These are phyloP conservation scores for Kwoniella europaea DNA, from an alignment of 768 basidiomycete species.

Conservation along the genomic window DNA sequence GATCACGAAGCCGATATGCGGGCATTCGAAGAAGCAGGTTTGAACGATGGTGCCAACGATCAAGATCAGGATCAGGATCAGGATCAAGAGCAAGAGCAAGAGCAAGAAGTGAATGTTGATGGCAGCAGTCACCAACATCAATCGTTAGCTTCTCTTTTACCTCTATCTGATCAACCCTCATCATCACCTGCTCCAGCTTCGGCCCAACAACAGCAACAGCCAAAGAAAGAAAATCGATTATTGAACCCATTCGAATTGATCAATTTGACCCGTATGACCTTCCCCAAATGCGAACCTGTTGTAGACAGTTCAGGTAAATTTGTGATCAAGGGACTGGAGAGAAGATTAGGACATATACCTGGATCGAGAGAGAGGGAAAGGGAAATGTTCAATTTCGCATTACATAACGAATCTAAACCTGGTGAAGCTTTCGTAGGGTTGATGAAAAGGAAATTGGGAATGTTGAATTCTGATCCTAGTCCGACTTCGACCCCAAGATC, in stretches of 20 bases:
- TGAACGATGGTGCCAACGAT: conserved; percentile 6
- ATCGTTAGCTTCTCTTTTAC: conserved; percentile 11
- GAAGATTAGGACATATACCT: conserved; percentile 37
- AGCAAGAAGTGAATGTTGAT: not conserved
- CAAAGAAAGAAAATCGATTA: conserved; percentile 33
- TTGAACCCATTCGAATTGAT: conserved; percentile 52
- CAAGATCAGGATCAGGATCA: not conserved
- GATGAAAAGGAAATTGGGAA: conserved; percentile 23
- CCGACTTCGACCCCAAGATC: not conserved
- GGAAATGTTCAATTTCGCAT: conserved; percentile 51
- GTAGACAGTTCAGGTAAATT: conserved; percentile 46
- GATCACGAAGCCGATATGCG: conserved; percentile 15
- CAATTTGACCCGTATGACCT: conserved; percentile 44
- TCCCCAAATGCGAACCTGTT: conserved; percentile 42
- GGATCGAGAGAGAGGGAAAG: conserved; percentile 27
- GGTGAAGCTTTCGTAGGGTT: conserved; percentile 19
- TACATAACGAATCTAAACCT: conserved; percentile 18
- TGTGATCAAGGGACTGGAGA: conserved; percentile 44
- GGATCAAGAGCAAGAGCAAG: not conserved
- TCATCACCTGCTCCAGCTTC: not conserved
- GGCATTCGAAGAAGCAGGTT: conserved; percentile 23
- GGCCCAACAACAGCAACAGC: not conserved
- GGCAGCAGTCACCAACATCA: conserved; percentile 2
- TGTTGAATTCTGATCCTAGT: conserved; percentile 11
- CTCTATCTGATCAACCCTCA: not conserved